These are phyloP conservation scores for Podospora didyma DNA, from an alignment of 495 filamentous ascomycete species.

Conservation along the genomic window DNA sequence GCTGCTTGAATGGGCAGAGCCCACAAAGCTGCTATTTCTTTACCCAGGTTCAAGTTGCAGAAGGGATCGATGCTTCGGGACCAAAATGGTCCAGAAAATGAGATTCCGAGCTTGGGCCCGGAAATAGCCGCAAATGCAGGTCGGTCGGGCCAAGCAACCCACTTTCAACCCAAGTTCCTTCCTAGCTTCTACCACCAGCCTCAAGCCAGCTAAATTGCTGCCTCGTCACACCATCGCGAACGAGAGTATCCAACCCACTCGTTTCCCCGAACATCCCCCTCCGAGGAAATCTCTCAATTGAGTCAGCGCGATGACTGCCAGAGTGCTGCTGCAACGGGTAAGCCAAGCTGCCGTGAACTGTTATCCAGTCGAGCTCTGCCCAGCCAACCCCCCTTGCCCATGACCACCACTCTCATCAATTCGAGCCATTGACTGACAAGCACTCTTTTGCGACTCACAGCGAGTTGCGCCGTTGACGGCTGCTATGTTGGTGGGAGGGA, in stretches of 20 bases:
- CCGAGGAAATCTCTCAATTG: conserved; percentile 32
- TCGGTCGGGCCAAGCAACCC: not conserved
- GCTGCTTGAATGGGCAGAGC: no score
- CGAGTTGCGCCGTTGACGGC: conserved; percentile 46
- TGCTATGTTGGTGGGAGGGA: conserved; percentile 40
- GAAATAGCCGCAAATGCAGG: conserved; percentile 17
- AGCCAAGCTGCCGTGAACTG: conserved; percentile 3
- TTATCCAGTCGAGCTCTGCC: not conserved
- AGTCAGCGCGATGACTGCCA: conserved; percentile 46
- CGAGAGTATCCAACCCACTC: conserved; percentile 1
- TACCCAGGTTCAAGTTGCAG: not conserved
- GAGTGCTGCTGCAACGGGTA: conserved; percentile 50
- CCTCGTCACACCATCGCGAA: not conserved
- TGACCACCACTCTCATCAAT: conserved; percentile 1
- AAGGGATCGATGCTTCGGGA: not conserved
- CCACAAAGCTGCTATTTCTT: no score
- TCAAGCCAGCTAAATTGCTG: no score
- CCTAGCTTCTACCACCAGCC: not conserved
- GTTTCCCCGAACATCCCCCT: not conserved
- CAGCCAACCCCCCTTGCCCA: not conserved
- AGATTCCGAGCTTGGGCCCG: conserved; percentile 12
- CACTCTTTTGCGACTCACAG: conserved; percentile 16
- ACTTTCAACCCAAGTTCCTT: conserved; percentile 5
- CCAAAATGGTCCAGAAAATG: conserved; percentile 24
- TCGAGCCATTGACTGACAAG: conserved; percentile 4